Conservation (phyloP, 306 rosid species). For the Acmispon strigosus region DNA sequence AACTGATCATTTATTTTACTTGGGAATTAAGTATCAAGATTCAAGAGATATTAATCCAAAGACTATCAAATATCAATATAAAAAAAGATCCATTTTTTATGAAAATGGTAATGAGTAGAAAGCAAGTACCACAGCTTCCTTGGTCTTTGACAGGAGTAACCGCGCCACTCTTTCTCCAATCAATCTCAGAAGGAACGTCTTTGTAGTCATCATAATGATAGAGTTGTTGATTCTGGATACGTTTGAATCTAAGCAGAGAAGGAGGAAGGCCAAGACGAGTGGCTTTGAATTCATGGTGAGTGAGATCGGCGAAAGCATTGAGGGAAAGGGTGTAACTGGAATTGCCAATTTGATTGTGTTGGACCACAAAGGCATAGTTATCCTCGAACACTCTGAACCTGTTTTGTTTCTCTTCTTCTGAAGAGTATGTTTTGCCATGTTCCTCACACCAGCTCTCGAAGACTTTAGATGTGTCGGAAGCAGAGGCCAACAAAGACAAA, state of each 20-base stretch:
- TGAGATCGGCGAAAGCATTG: slow-evolving; percentile 81
- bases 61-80: background rate
- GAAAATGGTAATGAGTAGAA: background rate
- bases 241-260: slow-evolving; percentile 23
- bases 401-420: slow-evolving; percentile 45
- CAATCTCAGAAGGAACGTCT: slow-evolving; percentile 60
- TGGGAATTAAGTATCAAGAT: background rate
- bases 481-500: slow-evolving; percentile 13
- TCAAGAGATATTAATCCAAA: background rate
- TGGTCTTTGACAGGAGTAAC: slow-evolving; percentile 80
- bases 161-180: slow-evolving; percentile 77
- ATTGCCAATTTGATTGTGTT: slow-evolving; percentile 45
- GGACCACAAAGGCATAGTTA: slow-evolving; percentile 47
- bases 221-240: background rate
- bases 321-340: slow-evolving; percentile 60
- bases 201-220: background rate
- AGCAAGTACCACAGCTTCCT: slow-evolving; percentile 65
- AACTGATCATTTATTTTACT: background rate
- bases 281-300: slow-evolving; percentile 72
- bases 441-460: slow-evolving; percentile 66
- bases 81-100: background rate
- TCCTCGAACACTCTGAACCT: slow-evolving; percentile 61
- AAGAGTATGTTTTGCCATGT: slow-evolving; percentile 57
- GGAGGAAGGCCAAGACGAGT: slow-evolving; percentile 68
- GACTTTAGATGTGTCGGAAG: slow-evolving; percentile 37